Percentiles rank a stretch among this genome's conserved stretches.
phyloP scores from a whole-genome alignment of 2,329 filamentous ascomycete genomes.

The Thelonectria discophora region DNA sequence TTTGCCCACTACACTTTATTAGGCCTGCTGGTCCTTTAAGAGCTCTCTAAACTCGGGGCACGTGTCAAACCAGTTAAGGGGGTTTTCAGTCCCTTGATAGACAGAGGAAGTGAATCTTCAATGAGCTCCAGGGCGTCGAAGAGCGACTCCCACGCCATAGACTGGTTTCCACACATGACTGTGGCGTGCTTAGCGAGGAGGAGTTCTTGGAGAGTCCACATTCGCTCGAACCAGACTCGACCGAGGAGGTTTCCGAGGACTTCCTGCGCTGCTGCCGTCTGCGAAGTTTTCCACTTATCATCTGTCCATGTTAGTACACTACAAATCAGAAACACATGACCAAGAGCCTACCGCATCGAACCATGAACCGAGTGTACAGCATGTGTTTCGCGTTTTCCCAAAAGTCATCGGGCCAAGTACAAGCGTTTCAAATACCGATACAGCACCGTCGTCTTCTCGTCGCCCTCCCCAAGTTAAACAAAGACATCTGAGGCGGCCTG shows the following conservation, averaged over 20 bases:
- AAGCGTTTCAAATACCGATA: background rate
- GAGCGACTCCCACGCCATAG: background rate
- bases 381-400: background rate
- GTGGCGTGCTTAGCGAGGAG: background rate
- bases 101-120: background rate
- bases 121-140: background rate
- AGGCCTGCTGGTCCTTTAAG: background rate
- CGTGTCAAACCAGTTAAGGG: background rate
- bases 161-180: background rate
- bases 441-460: background rate
- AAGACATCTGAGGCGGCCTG: background rate
- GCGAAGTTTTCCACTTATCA: background rate
- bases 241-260: background rate
- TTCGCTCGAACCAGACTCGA: background rate
- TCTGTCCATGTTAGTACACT: background rate
- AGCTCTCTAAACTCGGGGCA: background rate
- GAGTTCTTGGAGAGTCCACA: background rate
- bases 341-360: background rate
- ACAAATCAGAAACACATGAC: background rate
- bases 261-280: background rate
- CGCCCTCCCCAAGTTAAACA: background rate
- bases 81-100: background rate
- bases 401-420: background rate
- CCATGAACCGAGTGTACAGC: background rate
- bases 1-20: no score